These are phyloP conservation scores for Colletotrichum sp. DNA, from an alignment of 2,329 filamentous ascomycete genomes.

Conservation along the genomic window DNA sequence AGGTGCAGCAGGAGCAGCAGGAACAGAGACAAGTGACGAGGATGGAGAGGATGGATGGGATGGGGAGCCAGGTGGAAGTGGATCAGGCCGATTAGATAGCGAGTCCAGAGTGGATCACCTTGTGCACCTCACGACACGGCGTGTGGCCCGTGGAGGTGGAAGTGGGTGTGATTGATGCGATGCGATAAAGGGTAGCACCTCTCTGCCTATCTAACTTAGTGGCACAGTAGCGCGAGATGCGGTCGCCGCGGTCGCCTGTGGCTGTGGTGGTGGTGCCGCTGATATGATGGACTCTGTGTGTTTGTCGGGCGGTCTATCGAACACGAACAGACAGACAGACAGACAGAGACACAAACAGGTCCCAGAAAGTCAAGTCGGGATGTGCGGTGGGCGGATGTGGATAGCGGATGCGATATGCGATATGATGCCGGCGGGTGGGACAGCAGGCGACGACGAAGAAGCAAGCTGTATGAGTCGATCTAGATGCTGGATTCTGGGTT, in stretches of 20 bases:
- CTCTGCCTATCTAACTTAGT: neutral
- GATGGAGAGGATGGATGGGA: slow-evolving; percentile 4
- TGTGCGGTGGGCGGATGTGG: neutral
- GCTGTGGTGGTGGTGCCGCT: neutral
- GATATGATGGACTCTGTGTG: neutral
- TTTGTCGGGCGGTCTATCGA: neutral
- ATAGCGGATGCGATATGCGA: neutral
- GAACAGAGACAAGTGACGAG: slow-evolving; percentile 15
- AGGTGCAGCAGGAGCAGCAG: neutral
- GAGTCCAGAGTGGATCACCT: neutral
- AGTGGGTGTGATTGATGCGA: neutral
- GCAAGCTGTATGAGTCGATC: neutral
- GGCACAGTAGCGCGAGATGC: neutral
- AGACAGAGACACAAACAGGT: neutral
- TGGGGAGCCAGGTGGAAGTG: neutral
- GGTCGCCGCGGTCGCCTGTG: neutral
- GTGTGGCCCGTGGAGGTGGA: neutral
- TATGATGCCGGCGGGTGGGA: neutral
- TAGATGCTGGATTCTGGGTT: neutral
- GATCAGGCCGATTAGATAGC: slow-evolving; percentile 18
- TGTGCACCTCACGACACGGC: neutral
- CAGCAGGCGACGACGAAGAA: neutral
- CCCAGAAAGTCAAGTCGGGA: neutral
- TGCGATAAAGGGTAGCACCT: slow-evolving; percentile 20
- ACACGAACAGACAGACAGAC: neutral